Base-by-base conservation (phyloP, 768 basidiomycete genomes). In the Suillus discolor region DNA sequence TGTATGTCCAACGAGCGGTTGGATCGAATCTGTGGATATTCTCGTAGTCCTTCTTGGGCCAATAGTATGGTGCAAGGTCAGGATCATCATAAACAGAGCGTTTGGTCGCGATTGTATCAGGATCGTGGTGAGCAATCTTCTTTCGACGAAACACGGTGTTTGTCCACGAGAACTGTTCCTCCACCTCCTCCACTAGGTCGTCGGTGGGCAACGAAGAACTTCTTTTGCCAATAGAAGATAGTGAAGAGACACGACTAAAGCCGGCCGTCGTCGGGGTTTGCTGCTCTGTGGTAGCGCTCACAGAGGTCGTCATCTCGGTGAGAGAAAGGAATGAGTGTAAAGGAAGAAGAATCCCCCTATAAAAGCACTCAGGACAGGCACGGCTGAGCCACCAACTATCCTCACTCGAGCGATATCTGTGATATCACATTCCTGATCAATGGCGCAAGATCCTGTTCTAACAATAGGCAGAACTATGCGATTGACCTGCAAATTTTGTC, bases 21-120 rank as follows among this genome's bases (percentile, higher is more conserved):
- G 84, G 80, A 66, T 89, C 83, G 63, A 89, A 88, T 7, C 87
- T 80, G 62, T 84, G 83, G 12, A 83, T 66, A 69, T 86, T 87
- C 72, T 89, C 87, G 53, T 86, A 87, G 3, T 81, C 75, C 0
- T 77, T 65, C 64, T 81, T 84, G 1, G 86, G 86, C 82, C 79
- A 83, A 55, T 74, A 61, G 62, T 82, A 79, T 25, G 78, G 70
- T 1, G 80, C 82, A 7, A 84, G 74, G 39, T 77, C 69, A 15
- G 83, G 82, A 65, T 87, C 83, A 57, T 87, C 85, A 68, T 79
- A 87, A 18, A 86, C 82, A 3, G 84, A 84, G 7, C 82, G 80
- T 36, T 75, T 80, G n/a, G 86, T 87, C 4, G 84, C 78, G 57
- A 79, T 79, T 16, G 81, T 70, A 61, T 83, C 81, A 13, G 73